A percentile compares a stretch with the other conserved stretches of the same genome.
Conservation (phyloP, 371 early-diverging fungal species). For the Blastocladiella emersonii region DNA sequence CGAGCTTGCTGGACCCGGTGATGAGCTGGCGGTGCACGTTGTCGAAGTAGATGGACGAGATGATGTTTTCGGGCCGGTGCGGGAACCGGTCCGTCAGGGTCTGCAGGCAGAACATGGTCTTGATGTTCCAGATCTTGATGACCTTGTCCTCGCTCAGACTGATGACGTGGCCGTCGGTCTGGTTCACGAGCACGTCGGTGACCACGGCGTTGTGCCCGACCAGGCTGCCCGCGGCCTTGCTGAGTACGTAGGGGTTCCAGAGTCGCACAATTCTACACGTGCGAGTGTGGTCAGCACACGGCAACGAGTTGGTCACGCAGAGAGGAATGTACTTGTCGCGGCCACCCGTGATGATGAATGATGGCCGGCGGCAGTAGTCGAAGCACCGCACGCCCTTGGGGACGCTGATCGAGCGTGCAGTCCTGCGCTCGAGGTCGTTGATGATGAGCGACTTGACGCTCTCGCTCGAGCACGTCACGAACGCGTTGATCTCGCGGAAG, state of each 20-base stretch:
- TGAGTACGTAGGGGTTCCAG: conserved; percentile 44
- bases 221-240: conserved; percentile 37
- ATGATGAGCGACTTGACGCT: conserved; percentile 26
- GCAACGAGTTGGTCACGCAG: too few relatives aligned
- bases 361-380: conserved; percentile 37
- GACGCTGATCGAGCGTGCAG: conserved; percentile 24
- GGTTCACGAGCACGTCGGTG: conserved; percentile 26
- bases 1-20: conserved; percentile 30
- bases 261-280: conserved; percentile 14
- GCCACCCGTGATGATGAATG: conserved; percentile 39
- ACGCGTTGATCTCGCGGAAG: conserved; percentile 35
- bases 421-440: conserved; percentile 34
- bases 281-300: too few relatives aligned
- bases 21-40: conserved; percentile 23
- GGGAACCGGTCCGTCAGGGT: conserved; percentile 34
- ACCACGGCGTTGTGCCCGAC: conserved; percentile 32
- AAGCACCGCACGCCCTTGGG: conserved; percentile 38
- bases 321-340: conserved; percentile 31
- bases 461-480: conserved; percentile 32
- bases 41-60: conserved; percentile 31
- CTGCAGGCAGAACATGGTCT: conserved; percentile 34
- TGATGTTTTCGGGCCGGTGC: conserved; percentile 33
- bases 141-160: conserved; percentile 35
- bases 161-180: conserved; percentile 34
- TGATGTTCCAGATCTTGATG: conserved; percentile 37